Evolutionary conservation across 1,139 yeast genomes (phyloP), one percentile per base, ranked within the genome.

Genomic region (Hyphopichia buzzinii): DNA sequence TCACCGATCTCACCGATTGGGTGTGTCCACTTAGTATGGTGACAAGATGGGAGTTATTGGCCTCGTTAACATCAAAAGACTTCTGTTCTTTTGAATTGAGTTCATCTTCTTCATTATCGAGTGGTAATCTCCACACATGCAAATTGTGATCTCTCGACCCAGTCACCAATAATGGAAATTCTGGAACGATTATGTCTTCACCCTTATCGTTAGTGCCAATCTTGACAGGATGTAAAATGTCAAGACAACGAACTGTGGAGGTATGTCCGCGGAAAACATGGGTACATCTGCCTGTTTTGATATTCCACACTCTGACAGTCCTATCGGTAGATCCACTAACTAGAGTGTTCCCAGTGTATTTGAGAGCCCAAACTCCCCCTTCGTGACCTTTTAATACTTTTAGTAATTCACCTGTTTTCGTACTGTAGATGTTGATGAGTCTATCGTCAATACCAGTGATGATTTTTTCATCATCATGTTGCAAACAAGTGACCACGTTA

Each of bases 281-380:
- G 0, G 96, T 85, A 55, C 95, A 86, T 46, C 67, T 71, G 1
- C 85, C 89, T 15, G 82, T 77, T 33, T 69, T 67, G 45, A 88
- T 78, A 56, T 89, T 87, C 97, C 97, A 90, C 3, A 90, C 81
- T 39, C 97, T 72, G 6, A 62, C 95, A 1, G 95, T 82, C 47
- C 96, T 74, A 61, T 90, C 97, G 1, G 96, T 89, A 2, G 95
- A 83, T 0, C 97, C 97, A 44, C 94, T 83, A 0, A 89, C 95
- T 29, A 90, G 64, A 1, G 86, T 83, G 55, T 85, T 81, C n/a
- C 87, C 87, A 37, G 77, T 77, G 55, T 89, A 90, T 58, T 92
- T 89, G 55, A 92, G 69, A 1, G 98, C 97, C 99, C 99, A 92
- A 8, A 94, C 98, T 19, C 98, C 98, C 33, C 97, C 97, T 40